A percentile compares a stretch with the other conserved stretches of the same genome.
Conservation (phyloP, 306 rosid genomes). For the Pterocarpus santalinus region DNA sequence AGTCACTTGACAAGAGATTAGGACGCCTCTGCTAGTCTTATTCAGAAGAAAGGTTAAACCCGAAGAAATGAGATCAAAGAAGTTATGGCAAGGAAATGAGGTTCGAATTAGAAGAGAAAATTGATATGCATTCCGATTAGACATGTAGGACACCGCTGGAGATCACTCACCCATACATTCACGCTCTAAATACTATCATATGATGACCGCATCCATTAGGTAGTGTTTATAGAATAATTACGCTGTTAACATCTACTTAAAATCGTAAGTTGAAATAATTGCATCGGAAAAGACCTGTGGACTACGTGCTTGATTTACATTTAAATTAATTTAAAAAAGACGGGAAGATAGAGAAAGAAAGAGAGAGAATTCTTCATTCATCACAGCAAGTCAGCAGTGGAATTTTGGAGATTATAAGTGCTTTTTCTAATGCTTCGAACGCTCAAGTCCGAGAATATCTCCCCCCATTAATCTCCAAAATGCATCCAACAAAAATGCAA, state of each 20-base stretch:
- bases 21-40: not conserved
- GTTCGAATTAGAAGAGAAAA: not conserved
- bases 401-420: not conserved
- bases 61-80: not conserved
- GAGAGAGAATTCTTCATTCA: not conserved
- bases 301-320: not conserved
- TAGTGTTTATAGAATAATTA: not conserved
- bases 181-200: not conserved
- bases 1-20: not conserved
- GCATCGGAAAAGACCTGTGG: not conserved
- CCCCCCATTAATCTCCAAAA: not conserved
- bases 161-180: constrained; percentile 1
- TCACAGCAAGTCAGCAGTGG: not conserved
- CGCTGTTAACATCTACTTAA: not conserved
- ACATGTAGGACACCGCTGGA: not conserved
- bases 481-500: not conserved
- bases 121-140: not conserved
- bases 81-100: not conserved
- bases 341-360: too few species aligned
- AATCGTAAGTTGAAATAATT: not conserved
- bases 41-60: not conserved
- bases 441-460: not conserved
- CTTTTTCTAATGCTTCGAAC: not conserved
- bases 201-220: not conserved
- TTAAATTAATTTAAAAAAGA: not conserved